Base-by-base conservation (phyloP, 345 rosid species). In the Moringa oleifera region DNA sequence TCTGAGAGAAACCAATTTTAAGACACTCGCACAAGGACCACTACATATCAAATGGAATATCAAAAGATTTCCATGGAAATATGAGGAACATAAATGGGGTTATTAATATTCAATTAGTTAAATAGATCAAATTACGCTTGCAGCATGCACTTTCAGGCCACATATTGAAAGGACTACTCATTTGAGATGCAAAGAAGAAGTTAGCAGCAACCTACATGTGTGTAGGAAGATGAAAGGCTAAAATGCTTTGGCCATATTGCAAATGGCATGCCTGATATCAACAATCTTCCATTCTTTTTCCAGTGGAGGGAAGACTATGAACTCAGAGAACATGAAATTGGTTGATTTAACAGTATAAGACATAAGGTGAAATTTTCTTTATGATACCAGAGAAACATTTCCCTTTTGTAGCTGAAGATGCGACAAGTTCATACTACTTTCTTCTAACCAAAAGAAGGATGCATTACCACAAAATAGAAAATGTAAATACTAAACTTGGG, bases 1-100 rank as follows among this genome's bases (percentile, higher is more conserved):
- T 95, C 97, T 95, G 94, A 54, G 75, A 69, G 53, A 63, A 62
- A 68, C 37, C 62, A 70, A 45, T 53, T 57, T 55, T 20, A 69
- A 19, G 46, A 53, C 20, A 68, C 25, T 47, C 1, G 8, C 4
- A 51, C 23, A 62, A 73, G 54, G 36, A 69, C 57, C 18, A 62
- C 25, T 25, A 63, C 50, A 52, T 31, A 62, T 66, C 62, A 18
- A 20, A 18, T 24, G 58, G 13, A 63, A 24, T 53, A 18, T 59
- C 11, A 22, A 67, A 59, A 16, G 23, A 61, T 24, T 16, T 55
- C 21, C 33, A 41, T 16, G 16, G 31, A 59, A 58, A 52, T 23
- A n/a, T 20, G 13, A 23, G 25, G 12, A 31, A 20, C 12, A 49
- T 12, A 33, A 22, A 20, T 3, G 54, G 47, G 17, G 47, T 15